phyloP scores from a whole-genome alignment of 2,329 filamentous ascomycete genomes.

The Fusarium robinianum region DNA sequence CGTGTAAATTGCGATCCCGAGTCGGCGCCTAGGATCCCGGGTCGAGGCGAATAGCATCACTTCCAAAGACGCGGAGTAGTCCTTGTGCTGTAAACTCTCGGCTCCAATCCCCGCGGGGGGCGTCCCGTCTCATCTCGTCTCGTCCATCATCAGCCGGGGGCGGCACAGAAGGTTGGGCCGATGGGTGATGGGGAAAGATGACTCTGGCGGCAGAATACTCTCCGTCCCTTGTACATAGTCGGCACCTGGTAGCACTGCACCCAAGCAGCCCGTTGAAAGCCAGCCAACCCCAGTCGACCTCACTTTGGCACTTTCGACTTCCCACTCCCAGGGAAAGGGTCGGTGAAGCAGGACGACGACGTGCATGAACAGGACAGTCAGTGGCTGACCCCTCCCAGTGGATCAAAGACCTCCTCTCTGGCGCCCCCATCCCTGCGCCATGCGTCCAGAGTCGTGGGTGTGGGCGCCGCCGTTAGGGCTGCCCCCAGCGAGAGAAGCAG shows the following conservation, averaged over 20 bases:
- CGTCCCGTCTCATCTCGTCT: no score
- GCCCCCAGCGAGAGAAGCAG: conserved; percentile 23
- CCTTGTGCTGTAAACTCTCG: conserved; percentile 10
- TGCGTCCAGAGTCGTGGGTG: conserved; percentile 32
- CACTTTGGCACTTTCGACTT: conserved; percentile 27
- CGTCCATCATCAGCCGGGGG: no score
- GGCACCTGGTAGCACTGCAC: conserved; percentile 17
- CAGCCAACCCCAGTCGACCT: conserved; percentile 17
- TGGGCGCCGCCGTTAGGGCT: conserved; percentile 36
- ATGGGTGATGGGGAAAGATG: no score
- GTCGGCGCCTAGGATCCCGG: no score
- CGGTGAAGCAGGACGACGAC: conserved; percentile 40
- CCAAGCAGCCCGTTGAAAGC: conserved; percentile 16
- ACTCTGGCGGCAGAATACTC: no score
- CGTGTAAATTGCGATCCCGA: no score
- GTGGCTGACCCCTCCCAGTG: conserved; percentile 34
- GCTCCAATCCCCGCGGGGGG: conserved; percentile 4
- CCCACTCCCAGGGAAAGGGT: conserved; percentile 34
- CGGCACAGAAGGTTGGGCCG: no score
- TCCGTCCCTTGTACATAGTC: no score
- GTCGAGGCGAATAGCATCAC: no score
- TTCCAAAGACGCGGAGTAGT: no score
- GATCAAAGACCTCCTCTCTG: conserved; percentile 30
- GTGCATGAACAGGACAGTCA: conserved; percentile 42
- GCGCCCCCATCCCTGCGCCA: conserved; percentile 29